These are phyloP conservation scores for Diaporthe australafricana DNA, from an alignment of 2,329 filamentous ascomycete genomes.

Conservation along the genomic window DNA sequence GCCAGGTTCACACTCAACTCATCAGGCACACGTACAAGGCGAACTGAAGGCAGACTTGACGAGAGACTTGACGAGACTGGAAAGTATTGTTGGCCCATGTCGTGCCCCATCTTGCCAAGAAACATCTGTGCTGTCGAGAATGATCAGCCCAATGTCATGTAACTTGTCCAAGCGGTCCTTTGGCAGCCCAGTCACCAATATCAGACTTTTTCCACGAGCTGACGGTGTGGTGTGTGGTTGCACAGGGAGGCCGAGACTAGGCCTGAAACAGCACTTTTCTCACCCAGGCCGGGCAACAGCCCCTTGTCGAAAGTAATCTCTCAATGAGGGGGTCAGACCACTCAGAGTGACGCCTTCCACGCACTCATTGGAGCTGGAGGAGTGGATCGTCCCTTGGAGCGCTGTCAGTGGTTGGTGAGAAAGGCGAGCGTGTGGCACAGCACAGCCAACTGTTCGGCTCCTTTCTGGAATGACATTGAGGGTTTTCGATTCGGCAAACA, in stretches of 20 bases:
- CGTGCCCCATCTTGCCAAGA: constrained; percentile 27
- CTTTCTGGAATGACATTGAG: background rate
- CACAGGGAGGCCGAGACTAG: constrained; percentile 25
- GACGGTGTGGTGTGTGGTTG: constrained; percentile 22
- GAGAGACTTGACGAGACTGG: background rate
- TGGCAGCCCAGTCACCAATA: constrained; percentile 9
- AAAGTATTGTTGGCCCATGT: background rate
- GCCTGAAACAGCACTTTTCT: constrained; percentile 20
- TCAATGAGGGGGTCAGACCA: constrained; percentile 32
- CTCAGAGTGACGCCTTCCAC: constrained; percentile 18
- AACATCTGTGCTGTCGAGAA: constrained; percentile 1
- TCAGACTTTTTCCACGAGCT: constrained; percentile 11
- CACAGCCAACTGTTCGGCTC: constrained; percentile 23
- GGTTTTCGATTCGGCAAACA: constrained; percentile 2
- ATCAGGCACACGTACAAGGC: constrained; percentile 28
- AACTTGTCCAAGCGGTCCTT: constrained; percentile 8
- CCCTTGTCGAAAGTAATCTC: constrained; percentile 12
- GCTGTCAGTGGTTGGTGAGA: constrained; percentile 8
- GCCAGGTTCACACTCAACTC: background rate
- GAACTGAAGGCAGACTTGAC: constrained; percentile 1
- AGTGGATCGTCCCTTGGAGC: constrained; percentile 17
- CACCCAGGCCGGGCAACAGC: constrained; percentile 9
- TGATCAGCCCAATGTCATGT: constrained; percentile 8
- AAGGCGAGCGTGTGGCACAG: constrained; percentile 30
- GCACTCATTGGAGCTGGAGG: background rate